Evolutionary conservation across 2,329 filamentous ascomycete genomes (phyloP).

Genomic region (Trichoderma sp.): DNA sequence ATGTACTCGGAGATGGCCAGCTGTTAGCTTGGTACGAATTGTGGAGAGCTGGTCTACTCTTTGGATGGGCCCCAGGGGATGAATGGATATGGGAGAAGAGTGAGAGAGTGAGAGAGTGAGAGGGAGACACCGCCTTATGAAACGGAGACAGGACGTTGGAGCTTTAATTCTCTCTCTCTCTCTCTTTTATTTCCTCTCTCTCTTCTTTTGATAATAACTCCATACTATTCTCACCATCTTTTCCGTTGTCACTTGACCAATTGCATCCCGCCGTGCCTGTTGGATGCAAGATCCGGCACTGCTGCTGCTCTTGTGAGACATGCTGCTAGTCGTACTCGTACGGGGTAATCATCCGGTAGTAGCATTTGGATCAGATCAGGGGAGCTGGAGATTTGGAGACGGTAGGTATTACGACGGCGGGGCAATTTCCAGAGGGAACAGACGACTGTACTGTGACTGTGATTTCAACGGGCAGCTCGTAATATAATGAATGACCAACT

Average conservation of each 20-base stretch:
- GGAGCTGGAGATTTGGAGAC: conserved; percentile 10
- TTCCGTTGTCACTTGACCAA: background rate
- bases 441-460: background rate
- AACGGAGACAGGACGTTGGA: background rate
- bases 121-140: background rate
- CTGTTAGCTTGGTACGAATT: background rate
- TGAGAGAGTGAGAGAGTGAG: background rate
- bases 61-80: background rate
- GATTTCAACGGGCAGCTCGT: background rate
- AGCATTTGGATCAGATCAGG: conserved; percentile 4
- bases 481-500: background rate
- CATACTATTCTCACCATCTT: background rate
- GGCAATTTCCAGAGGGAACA: background rate
- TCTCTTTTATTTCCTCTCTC: background rate
- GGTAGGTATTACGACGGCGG: conserved; percentile 3
- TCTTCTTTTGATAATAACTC: background rate
- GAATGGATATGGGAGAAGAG: background rate
- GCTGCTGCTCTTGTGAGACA: background rate
- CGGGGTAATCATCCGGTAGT: background rate
- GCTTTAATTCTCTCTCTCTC: background rate
- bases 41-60: background rate
- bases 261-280: background rate
- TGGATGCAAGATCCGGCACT: background rate
- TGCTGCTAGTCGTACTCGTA: background rate
- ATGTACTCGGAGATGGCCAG: background rate